phyloP scores from a whole-genome alignment of 2,329 filamentous ascomycete species.

The Beauveria caledonica region DNA sequence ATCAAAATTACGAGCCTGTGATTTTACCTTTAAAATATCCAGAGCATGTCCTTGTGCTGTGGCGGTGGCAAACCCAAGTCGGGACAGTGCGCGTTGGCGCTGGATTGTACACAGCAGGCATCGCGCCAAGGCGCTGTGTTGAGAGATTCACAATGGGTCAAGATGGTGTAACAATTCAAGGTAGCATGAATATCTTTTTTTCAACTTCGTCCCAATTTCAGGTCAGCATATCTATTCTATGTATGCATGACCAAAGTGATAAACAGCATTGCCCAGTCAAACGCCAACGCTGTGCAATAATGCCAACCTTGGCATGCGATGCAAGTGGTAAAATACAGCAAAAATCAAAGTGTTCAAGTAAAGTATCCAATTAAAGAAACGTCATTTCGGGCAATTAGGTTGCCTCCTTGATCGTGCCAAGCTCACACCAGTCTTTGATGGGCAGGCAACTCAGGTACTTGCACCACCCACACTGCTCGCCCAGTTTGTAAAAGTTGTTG shows the following conservation, averaged over 20 bases:
- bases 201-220: neutral
- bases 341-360: constrained; percentile 3
- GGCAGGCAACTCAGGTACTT: constrained; percentile 87
- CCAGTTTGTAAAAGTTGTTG: constrained; percentile 82
- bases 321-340: constrained; percentile 11
- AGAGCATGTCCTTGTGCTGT: neutral
- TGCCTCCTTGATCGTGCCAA: constrained; percentile 28
- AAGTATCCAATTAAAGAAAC: constrained; percentile 11
- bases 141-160: neutral
- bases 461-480: constrained; percentile 78
- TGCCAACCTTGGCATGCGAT: neutral
- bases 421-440: constrained; percentile 60
- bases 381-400: neutral
- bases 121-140: neutral
- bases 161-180: neutral
- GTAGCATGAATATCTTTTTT: neutral
- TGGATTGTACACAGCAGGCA: neutral
- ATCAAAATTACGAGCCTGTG: neutral
- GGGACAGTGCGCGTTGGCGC: neutral
- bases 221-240: neutral
- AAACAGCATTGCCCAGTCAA: constrained; percentile 11
- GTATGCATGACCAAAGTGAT: neutral
- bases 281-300: constrained; percentile 28
- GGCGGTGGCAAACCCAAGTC: neutral
- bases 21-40: neutral